Conservation (phyloP, 2,329 filamentous ascomycete species). For the Gliomastix tumulicola region DNA sequence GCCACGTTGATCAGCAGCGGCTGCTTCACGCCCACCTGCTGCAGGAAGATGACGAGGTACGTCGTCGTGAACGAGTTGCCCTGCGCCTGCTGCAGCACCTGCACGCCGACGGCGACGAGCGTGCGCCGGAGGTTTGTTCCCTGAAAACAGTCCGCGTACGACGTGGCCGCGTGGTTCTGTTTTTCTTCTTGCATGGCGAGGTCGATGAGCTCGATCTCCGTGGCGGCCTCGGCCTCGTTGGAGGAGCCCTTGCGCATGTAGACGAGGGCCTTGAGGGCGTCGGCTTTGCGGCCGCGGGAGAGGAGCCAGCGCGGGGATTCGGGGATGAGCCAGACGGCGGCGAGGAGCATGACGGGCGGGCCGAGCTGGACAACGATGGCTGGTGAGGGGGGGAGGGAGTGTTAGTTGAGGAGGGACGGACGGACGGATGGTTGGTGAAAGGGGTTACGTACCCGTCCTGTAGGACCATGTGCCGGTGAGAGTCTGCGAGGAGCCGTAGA, state of each 20-base stretch:
- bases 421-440: too few species aligned
- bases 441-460: background rate
- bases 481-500: background rate
- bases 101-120: conserved; percentile 30
- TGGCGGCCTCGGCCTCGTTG: conserved; percentile 4
- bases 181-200: conserved; percentile 7
- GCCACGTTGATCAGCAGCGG: background rate
- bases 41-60: conserved; percentile 13
- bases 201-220: conserved; percentile 5
- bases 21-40: conserved; percentile 8
- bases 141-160: conserved; percentile 36
- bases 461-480: conserved; percentile 5
- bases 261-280: conserved; percentile 7
- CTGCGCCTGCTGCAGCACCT: conserved; percentile 19
- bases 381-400: too few species aligned
- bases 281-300: conserved; percentile 6
- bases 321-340: conserved; percentile 6
- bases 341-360: conserved; percentile 1
- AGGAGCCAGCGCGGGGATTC: conserved; percentile 10
- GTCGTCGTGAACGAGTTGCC: conserved; percentile 10
- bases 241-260: conserved; percentile 5
- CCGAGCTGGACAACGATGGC: conserved; percentile 2
- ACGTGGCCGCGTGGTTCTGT: conserved; percentile 11
- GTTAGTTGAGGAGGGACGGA: too few species aligned
- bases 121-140: conserved; percentile 32